Evolutionary conservation across 768 basidiomycete species (phyloP).

Genomic region (Leccinum obscurum): DNA sequence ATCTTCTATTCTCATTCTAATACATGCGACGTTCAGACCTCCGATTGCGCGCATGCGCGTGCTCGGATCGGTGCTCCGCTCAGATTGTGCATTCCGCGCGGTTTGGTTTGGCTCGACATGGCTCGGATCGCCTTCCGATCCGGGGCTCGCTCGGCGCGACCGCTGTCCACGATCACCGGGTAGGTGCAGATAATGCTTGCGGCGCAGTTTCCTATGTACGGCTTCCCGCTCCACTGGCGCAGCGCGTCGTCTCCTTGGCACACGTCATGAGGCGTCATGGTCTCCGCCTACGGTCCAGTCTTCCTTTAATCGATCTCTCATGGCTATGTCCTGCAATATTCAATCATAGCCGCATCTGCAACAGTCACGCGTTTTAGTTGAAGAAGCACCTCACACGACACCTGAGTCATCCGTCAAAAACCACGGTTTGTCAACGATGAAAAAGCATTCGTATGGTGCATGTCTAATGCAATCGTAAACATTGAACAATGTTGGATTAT

Average conservation of each 20-base stretch:
- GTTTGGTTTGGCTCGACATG: background rate
- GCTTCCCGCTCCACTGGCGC: background rate
- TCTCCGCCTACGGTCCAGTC: background rate
- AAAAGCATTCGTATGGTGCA: background rate
- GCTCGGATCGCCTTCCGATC: background rate
- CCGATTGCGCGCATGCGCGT: background rate
- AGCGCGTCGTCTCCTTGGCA: background rate
- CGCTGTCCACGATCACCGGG: background rate
- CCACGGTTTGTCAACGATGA: too few relatives aligned
- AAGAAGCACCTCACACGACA: background rate
- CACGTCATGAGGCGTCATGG: background rate
- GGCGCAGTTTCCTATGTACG: background rate
- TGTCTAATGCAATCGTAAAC: slow-evolving; percentile 2
- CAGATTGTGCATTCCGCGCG: background rate
- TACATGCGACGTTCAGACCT: background rate
- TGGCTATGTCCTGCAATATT: background rate
- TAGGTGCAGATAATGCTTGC: background rate
- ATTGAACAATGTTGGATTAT: background rate
- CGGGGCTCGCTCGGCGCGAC: background rate
- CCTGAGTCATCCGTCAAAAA: background rate
- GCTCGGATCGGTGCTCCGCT: background rate
- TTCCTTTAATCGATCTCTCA: background rate
- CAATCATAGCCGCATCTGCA: background rate
- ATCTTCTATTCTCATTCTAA: too few relatives aligned
- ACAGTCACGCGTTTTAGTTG: background rate